Evolutionary conservation across 495 filamentous ascomycete species (phyloP), one percentile per base, ranked within the genome.

Genomic region (Hypomontagnella monticulosa): DNA sequence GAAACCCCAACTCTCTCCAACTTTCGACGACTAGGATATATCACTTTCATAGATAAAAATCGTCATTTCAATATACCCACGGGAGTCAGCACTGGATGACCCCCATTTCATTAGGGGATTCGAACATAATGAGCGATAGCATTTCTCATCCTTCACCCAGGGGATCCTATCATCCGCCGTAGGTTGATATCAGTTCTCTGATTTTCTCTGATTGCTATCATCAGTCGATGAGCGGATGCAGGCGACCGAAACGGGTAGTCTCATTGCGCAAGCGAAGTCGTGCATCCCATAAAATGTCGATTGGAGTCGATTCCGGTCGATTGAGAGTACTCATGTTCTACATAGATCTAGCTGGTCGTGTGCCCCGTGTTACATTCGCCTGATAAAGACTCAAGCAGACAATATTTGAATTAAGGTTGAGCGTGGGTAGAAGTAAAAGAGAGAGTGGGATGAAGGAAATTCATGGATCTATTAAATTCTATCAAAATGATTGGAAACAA

Each of bases 261-360:
- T 18, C 14, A 34, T 46, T 4, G 47, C 42, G 59, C 66, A 30
- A 30, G 20, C 14, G 47, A 53, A 36, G 56, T 42, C 48, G 60
- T 64, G 52, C 27, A 16, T 34, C 55, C 51, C n/a, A 27, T 6
- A 50, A 42, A 19, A 19, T 5, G 33, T 41, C 43, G 54, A 61
- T 56, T 44, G 48, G 16, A 42, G 49, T n/a, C n/a, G n/a, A n/a
- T n/a, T n/a, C n/a, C n/a, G n/a, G 33, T 41, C 43, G 54, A 61
- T 56, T 44, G 48, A 20, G 41, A 43, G 32, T 7, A 38, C 47
- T 20, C 41, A 50, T 50, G 59, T 59, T 36, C 56, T 64, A 69
- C 66, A 37, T 46, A 69, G 66, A 63, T 63, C 59, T 55, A 43
- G 66, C 44, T 36, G 56, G 55, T 63, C 57, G 54, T 63, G 54